Base-by-base conservation (phyloP, 495 filamentous ascomycete genomes). In the Jackrogersella multiformis region DNA sequence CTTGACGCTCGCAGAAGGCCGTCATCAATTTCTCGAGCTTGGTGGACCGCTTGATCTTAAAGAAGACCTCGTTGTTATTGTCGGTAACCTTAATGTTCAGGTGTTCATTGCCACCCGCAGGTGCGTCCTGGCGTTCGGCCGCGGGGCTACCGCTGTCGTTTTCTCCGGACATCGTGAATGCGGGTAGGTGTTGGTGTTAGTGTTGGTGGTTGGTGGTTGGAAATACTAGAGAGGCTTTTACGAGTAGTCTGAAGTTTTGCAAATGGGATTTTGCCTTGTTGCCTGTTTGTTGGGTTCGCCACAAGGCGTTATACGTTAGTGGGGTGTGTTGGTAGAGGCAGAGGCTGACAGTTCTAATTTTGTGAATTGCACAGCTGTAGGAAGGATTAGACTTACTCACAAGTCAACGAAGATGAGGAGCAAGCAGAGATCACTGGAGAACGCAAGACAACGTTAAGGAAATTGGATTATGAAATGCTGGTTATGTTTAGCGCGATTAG, bases 61-160 rank as follows among this genome's bases (percentile, higher is more conserved):
- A 99, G 79, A 99, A 99, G 67, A 99, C 96, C 71, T 99, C 96
- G 73, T 99, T 99, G 82, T 99, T 97, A 81, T 97, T 97, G 69
- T 99, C 96, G 0, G 96, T 98, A n/a, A 99, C 96, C 75, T 99
- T 99, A 84, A 99, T 98, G 78, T 99, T 99, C 6, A 99, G 84
- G 77, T 99, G 96, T 78, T 98, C 96, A 34, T 77, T 79, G 21
- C 84, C 79, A 41, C 64, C 70, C 9, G 71, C 66, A 41, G 69
- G 64, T 28, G 65, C 68, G 30, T 73, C 74, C 56, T 64, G 71
- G 38, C 79, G 79, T 12, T 84, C 85, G 56, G 85, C 85, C 34
- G 83, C 83, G 38, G 88, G 86, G 56, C 84, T 88, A 38, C 83
- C 84, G 66, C 82, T 82, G 23, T 83, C 81, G 15, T 79, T 76